A percentile compares a stretch with the other conserved stretches of the same genome.
Conservation (phyloP, 148 eudicot genomes). For the Oxyria digyna region DNA sequence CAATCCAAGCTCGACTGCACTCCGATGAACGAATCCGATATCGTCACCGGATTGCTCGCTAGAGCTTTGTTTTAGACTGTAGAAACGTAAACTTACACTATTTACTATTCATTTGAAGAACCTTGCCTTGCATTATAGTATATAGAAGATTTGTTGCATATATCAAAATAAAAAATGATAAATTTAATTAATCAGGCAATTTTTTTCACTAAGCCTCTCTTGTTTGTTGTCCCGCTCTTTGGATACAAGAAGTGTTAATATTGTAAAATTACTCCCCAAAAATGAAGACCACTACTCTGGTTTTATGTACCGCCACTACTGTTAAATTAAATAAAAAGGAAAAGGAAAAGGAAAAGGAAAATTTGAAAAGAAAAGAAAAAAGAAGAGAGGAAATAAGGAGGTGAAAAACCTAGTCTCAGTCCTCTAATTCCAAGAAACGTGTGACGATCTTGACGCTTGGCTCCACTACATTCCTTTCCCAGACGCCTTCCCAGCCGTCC, state of each 20-base stretch:
- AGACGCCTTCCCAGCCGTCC: background rate
- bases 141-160: too few species aligned
- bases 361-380: background rate
- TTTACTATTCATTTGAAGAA: too few species aligned
- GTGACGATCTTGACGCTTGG: constrained; percentile 8
- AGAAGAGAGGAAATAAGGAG: background rate
- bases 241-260: background rate
- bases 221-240: background rate
- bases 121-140: too few species aligned
- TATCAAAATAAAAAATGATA: too few species aligned
- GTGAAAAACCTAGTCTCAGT: background rate
- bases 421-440: background rate
- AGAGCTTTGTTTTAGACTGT: too few species aligned
- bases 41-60: too few species aligned
- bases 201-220: background rate
- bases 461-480: background rate
- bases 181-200: too few species aligned
- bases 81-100: too few species aligned
- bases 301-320: background rate
- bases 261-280: background rate
- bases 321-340: background rate
- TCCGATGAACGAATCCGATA: too few species aligned
- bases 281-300: background rate
- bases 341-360: background rate
- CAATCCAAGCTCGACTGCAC: too few species aligned